These are phyloP conservation scores for Podaxis carcinomalis DNA, from an alignment of 768 basidiomycete genomes.

Conservation along the genomic window DNA sequence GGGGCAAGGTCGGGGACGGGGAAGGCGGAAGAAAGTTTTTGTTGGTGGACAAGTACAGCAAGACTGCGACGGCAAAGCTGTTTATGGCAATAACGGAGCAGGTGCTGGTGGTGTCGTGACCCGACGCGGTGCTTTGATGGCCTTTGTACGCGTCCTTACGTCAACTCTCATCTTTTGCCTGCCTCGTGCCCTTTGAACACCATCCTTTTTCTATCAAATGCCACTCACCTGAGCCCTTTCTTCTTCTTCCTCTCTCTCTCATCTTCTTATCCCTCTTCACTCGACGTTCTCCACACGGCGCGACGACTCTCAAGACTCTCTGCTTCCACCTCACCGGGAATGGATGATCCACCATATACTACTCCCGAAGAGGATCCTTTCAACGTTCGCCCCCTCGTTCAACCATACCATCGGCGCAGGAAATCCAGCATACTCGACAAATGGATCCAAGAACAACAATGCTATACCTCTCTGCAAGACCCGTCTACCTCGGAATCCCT, in stretches of 20 bases:
- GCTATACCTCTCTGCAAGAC: neutral
- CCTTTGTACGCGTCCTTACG: neutral
- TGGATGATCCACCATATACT: constrained; percentile 44
- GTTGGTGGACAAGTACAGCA: constrained; percentile 57
- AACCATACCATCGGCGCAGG: constrained; percentile 29
- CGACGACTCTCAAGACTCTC: neutral
- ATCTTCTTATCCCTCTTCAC: neutral
- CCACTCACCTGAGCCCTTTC: neutral
- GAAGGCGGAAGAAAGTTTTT: constrained; percentile 33
- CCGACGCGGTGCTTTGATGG: neutral
- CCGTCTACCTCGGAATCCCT: neutral
- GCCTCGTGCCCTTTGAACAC: constrained; percentile 28
- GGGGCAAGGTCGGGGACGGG: constrained; percentile 27
- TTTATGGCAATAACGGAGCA: constrained; percentile 53
- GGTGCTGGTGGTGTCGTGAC: constrained; percentile 16
- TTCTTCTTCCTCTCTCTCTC: neutral
- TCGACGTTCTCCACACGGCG: neutral
- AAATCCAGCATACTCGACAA: constrained; percentile 50
- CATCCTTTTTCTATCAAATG: constrained; percentile 15
- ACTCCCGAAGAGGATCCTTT: constrained; percentile 50
- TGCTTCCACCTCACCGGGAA: constrained; percentile 9
- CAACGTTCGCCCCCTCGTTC: constrained; percentile 30
- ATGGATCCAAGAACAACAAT: constrained; percentile 51
- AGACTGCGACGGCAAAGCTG: constrained; percentile 65
- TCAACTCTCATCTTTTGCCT: constrained; percentile 13